Conservation (phyloP, 495 filamentous ascomycete genomes). For the Parathielavia appendiculata region DNA sequence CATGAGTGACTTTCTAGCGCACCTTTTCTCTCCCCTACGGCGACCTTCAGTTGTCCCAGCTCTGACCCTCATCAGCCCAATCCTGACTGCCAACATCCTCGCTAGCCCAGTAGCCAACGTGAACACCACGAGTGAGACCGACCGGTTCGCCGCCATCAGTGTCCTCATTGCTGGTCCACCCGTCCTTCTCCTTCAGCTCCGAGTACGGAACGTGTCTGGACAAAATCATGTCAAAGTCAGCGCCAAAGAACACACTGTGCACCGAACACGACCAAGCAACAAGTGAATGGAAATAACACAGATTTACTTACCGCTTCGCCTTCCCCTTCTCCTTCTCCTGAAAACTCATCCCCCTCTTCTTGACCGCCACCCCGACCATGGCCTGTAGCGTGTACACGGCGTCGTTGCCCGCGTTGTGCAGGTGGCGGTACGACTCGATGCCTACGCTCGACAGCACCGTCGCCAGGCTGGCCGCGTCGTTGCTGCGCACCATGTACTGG, state of each 20-base stretch:
- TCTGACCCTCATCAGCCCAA: not conserved
- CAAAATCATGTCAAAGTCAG: conserved; percentile 1
- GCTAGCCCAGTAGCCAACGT: not conserved
- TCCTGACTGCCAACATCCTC: not conserved
- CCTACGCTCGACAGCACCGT: conserved; percentile 59
- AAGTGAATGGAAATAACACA: not conserved
- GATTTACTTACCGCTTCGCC: conserved; percentile 13
- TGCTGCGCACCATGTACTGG: conserved; percentile 48
- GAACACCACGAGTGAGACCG: not conserved
- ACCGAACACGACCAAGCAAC: not conserved
- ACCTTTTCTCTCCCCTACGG: too few relatives aligned
- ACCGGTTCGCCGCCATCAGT: conserved; percentile 28
- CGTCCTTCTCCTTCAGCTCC: conserved; percentile 25
- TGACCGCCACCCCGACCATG: conserved; percentile 62
- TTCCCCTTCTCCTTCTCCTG: not conserved
- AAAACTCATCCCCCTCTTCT: conserved; percentile 24
- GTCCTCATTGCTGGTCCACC: conserved; percentile 31
- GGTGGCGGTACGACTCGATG: conserved; percentile 50
- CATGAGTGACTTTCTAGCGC: too few relatives aligned
- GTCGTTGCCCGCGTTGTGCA: conserved; percentile 96
- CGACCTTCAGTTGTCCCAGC: not conserved
- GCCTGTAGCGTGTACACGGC: conserved; percentile 77
- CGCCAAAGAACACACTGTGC: not conserved
- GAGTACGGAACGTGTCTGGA: conserved; percentile 15
- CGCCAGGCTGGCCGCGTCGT: conserved; percentile 50